Evolutionary conservation across 208 protist species (phyloP), one percentile per base, ranked within the genome.

Genomic region (Crithidia fasciculata): DNA sequence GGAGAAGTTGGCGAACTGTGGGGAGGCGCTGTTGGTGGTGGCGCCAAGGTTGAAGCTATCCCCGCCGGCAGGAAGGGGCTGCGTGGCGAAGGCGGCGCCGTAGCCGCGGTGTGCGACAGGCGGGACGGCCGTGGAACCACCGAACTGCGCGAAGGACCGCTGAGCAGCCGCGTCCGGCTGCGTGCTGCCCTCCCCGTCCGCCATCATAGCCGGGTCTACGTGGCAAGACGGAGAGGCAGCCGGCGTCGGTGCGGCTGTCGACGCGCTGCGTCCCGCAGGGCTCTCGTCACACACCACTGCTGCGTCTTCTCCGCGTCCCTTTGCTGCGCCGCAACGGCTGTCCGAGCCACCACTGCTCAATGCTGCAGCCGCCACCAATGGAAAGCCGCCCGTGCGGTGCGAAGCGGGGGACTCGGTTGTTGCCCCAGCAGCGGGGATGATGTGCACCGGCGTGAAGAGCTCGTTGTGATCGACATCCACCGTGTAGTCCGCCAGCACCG

Each of bases 391-490:
- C 8, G 19, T 64, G 45, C 55, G 49, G 28, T 3, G 36, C 19
- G 39, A 6, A 8, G 10, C 39, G n/a, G 53, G 37, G 8, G 16
- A 59, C n/a, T 9, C 44, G 2, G 50, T 37, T 8, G 43, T 13
- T 1, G 45, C 47, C n/a, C 49, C 62, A 8, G 49, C 50, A 9
- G 66, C 57, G 4, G 64, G 66, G 49, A 76, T 43, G 37, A 93
- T 67, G 8, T 78, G 59, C 55, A 95, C 87, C 43, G 55, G 47
- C 7, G 78, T 84, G 58, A 81, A 89, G 3, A 79, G 77, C 15
- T 87, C 81, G 72, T 86, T 81, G 58, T 80, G 77, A 59, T 90
- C 86, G 4, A 95, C 87, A 63, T 95, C 87, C 8, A 83, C 56
- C 8, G 77, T 81, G 67, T 90, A 95, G 75, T 92, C 80, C 16